Base-by-base conservation (phyloP, 2,329 filamentous ascomycete species). In the Sporothrix pseudoabietina region DNA sequence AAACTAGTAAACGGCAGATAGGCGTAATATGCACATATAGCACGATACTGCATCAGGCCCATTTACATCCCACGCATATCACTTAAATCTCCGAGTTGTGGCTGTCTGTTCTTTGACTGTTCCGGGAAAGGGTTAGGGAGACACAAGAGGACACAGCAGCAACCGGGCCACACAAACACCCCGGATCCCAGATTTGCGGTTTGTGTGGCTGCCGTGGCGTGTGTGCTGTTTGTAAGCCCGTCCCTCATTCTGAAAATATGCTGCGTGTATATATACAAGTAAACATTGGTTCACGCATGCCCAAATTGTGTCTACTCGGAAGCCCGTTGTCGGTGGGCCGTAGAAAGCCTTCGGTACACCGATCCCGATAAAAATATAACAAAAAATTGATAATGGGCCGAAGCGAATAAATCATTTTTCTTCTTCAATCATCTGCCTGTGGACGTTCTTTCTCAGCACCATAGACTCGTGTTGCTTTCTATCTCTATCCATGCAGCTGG, bases 301-400 rank as follows among this genome's bases (percentile, higher is more conserved):
- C 55, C 26, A 3, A 14, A 30, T n/a, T 35, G 44, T n/a, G 14
- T 32, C 19, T 12, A 22, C 19, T 55, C n/a, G 66, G 30, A 55
- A 8, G 49, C 30, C 47, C 66, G 47, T 57, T 9, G 35, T 57
- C 54, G 32, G 69, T 61, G 47, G 8, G 39, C 22, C 69, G 41
- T 8, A 59, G 19, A 59, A 39, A 59, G 39, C 5, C 39, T 12
- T 71, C 69, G 69, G 69, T 55, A 41, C 47, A 69, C 66, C 49
- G n/a, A 69, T 55, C 32, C 49, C 26, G 26, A n/a, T 12, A 55
- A 71, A 52, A 32, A 49, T 49, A 49, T 41, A 9, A 47, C 39
- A 4, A n/a, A 49, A 12, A 22, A 66, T 35, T 1, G 30, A 52
- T 9, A 22, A 32, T 5, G 16, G 59, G 59, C n/a, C 35, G 35